These are phyloP conservation scores for Aspergillus eucalypticola DNA, from an alignment of 2,329 filamentous ascomycete genomes.

Conservation along the genomic window DNA sequence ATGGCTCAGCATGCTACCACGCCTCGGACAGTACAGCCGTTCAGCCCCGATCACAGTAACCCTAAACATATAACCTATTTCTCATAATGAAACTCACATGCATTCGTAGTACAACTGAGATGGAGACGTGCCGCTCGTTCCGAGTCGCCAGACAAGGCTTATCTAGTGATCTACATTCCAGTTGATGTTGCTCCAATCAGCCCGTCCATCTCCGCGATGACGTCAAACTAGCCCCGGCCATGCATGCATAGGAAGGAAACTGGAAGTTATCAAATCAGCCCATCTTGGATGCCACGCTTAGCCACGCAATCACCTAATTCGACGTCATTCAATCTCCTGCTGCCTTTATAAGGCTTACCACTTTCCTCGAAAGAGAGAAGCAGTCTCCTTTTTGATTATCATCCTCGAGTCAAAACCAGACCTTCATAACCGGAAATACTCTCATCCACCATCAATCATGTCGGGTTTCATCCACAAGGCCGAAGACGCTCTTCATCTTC, in stretches of 20 bases:
- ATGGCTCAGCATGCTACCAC: too few relatives aligned
- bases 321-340: neutral
- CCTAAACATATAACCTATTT: too few relatives aligned
- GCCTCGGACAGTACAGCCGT: too few relatives aligned
- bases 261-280: neutral
- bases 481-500: slow-evolving; percentile 3
- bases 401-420: neutral
- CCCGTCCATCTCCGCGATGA: neutral
- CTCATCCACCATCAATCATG: neutral
- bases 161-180: too few relatives aligned
- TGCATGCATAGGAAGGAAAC: neutral
- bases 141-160: too few relatives aligned
- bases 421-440: neutral
- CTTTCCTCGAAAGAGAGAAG: accelerated
- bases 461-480: slow-evolving; percentile 3
- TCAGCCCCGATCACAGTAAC: too few relatives aligned
- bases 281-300: neutral
- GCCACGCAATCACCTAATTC: neutral
- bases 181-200: too few relatives aligned
- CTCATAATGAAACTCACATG: too few relatives aligned
- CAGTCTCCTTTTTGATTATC: neutral
- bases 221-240: neutral
- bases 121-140: too few relatives aligned
- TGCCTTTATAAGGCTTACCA: neutral
- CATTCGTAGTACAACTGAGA: too few relatives aligned